Base-by-base conservation (phyloP, 177 flowering plant species). In the Telopea speciosissima region DNA sequence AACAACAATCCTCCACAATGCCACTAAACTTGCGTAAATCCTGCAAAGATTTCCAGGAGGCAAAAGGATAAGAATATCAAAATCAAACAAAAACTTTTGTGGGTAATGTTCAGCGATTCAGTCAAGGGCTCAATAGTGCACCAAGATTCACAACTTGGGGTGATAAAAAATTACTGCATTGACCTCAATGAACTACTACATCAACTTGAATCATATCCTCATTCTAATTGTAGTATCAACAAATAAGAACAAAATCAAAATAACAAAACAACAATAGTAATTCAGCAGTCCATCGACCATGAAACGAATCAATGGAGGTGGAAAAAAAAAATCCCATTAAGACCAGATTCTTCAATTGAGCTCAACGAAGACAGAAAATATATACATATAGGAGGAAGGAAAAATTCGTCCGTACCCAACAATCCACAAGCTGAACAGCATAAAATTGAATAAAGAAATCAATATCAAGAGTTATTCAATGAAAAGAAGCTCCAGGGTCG, bases 1-100 rank as follows among this genome's bases (percentile, higher is more conserved):
- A 95, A 83, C 97, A 89, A 78, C 97, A 95, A 68, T 87, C 99
- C 83, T 92, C 97, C 69, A 95, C 90, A 26, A 92, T 83, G 44
- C 97, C 99, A 22, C 86, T 86, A 72, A 83, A 92, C 71, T 87
- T 89, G 14, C 76, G 79, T 26, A 83, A 75, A 70, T 78, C 83
- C 95, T 88, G 82, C 73, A 80, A 3, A 49, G 69, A 42, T 22
- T 24, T 8, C 58, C 54, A n/a, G 22, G n/a, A 24, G 26, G 63
- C 16, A 62, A 40, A 54, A 22, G 7, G 40, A 8, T 49, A 45
- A 16, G 17, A 24, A 25, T 17, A 26, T 24, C 22, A 16, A 26
- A 70, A 60, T 21, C 31, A 25, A 21, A 58, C 5, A 28, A 69
- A 31, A 54, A 68, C 6, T 28, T 13, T 17, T 17, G 7, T 28